Base-by-base conservation (phyloP, 169 alveolate species). In the Eimeria sp. region DNA sequence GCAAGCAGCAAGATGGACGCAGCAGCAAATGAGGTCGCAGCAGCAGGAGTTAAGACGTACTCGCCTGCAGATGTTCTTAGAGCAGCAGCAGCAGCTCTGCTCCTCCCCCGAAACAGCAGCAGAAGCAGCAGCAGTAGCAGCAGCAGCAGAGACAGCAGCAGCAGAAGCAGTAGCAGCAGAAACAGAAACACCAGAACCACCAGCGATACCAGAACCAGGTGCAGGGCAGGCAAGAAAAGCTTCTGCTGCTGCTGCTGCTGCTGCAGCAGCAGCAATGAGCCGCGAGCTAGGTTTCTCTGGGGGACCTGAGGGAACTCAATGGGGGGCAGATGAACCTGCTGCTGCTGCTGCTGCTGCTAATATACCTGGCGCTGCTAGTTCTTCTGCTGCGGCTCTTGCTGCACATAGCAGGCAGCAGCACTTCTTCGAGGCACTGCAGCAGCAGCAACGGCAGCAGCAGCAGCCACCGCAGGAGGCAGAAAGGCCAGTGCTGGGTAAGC, bases 11-110 rank as follows among this genome's bases (percentile, higher is more conserved):
- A 78, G 30, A 40, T 61, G 14, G n/a, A 45, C 34, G 47, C 89
- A 25, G 89, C 89, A 78, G 65, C 89, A 78, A 18, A 25, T 78
- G 89, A 78, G 89, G 47, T 61, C 43, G 65, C 89, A 78, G 89
- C 89, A 78, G 63, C 58, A 78, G 1, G 57, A 78, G 40, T 67
- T 78, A 13, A 78, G 89, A 78, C 65, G 45, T 67, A 47, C 89
- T 0, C 89, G 89, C 65, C 65, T 78, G n/a, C 58, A 78, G 30
- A 78, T 78, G 89, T 78, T 78, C 22, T 6, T 40, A 45, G 89
- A 78, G 40, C 67, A 78, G 65, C 89, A 78, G 89, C 89, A 22
- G 65, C 43, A 25, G 57, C 34, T 78, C 14, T 73, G 84, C 49
- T 10, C 84, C n/a, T 54, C 61, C 61, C 61, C 61, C 6, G 61